Percentiles rank a stretch among this genome's conserved stretches.
phyloP scores from a whole-genome alignment of 2,329 filamentous ascomycete genomes.

The Alternaria solani region DNA sequence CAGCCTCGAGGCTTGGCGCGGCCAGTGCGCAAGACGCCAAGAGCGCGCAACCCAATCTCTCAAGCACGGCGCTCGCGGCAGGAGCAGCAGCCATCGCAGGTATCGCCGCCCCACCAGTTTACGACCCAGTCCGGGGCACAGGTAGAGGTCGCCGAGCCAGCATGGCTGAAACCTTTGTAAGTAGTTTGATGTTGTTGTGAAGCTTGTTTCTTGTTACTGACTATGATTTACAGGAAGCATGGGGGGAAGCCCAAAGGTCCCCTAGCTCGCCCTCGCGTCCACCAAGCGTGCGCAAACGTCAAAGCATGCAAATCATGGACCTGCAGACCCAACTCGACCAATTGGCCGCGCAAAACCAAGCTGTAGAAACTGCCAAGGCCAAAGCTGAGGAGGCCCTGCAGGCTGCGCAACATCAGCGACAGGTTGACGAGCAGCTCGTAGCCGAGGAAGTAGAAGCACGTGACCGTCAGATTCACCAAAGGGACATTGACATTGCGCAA shows the following conservation, averaged over 20 bases:
- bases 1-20: slow-evolving; percentile 68
- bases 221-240: slow-evolving; percentile 75
- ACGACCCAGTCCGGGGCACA: slow-evolving; percentile 84
- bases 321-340: slow-evolving; percentile 87
- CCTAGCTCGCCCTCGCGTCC: slow-evolving; percentile 92
- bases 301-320: slow-evolving; percentile 94
- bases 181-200: slow-evolving; percentile 52
- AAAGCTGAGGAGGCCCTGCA: slow-evolving; percentile 72
- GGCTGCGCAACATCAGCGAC: slow-evolving; percentile 62
- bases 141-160: slow-evolving; percentile 79
- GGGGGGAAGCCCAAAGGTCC: slow-evolving; percentile 87
- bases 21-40: slow-evolving; percentile 51
- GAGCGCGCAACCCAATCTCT: slow-evolving; percentile 40
- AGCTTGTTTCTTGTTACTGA: slow-evolving; percentile 31
- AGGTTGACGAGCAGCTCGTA: slow-evolving; percentile 59
- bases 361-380: slow-evolving; percentile 75
- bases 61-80: slow-evolving; percentile 44
- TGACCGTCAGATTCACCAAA: slow-evolving; percentile 76
- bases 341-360: slow-evolving; percentile 82
- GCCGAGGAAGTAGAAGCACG: slow-evolving; percentile 67
- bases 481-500: slow-evolving; percentile 85
- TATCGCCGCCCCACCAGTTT: slow-evolving; percentile 62
- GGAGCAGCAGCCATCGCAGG: slow-evolving; percentile 52
- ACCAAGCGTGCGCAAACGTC: slow-evolving; percentile 93
- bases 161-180: slow-evolving; percentile 95